These are phyloP conservation scores for Leishmania aethiopica DNA, from an alignment of 208 protist genomes.

Conservation along the genomic window DNA sequence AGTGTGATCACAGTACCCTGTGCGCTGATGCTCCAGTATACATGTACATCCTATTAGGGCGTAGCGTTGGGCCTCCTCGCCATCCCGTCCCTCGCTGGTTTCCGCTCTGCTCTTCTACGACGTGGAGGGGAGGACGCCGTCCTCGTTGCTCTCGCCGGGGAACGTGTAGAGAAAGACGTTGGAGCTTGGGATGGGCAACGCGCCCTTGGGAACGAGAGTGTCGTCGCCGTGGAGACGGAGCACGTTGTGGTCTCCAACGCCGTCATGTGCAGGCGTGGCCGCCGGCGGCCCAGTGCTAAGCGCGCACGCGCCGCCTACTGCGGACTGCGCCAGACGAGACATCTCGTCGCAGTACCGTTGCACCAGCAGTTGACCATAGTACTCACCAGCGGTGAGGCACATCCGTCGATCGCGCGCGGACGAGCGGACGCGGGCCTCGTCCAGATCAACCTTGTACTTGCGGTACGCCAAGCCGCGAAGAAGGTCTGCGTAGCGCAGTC, in stretches of 20 bases:
- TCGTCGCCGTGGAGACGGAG: slow-evolving; percentile 16
- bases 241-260: slow-evolving; percentile 7
- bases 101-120: neutral
- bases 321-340: slow-evolving; percentile 14
- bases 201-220: slow-evolving; percentile 25
- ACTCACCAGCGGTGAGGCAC: slow-evolving; percentile 12
- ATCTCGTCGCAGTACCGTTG: slow-evolving; percentile 22
- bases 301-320: slow-evolving; percentile 4
- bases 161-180: slow-evolving; percentile 54
- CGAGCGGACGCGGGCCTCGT: neutral
- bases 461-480: slow-evolving; percentile 35
- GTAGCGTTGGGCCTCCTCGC: neutral
- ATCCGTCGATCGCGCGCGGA: slow-evolving; percentile 2
- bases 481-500: slow-evolving; percentile 38
- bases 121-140: neutral
- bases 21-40: neutral
- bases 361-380: slow-evolving; percentile 26
- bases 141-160: slow-evolving; percentile 22
- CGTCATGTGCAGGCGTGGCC: neutral
- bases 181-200: slow-evolving; percentile 33
- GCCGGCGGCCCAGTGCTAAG: neutral
- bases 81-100: neutral
- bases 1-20: neutral
- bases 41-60: neutral
- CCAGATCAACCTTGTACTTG: slow-evolving; percentile 20